Base-by-base conservation (phyloP, 805 yeast species). In the Suhomyces pyralidae region DNA sequence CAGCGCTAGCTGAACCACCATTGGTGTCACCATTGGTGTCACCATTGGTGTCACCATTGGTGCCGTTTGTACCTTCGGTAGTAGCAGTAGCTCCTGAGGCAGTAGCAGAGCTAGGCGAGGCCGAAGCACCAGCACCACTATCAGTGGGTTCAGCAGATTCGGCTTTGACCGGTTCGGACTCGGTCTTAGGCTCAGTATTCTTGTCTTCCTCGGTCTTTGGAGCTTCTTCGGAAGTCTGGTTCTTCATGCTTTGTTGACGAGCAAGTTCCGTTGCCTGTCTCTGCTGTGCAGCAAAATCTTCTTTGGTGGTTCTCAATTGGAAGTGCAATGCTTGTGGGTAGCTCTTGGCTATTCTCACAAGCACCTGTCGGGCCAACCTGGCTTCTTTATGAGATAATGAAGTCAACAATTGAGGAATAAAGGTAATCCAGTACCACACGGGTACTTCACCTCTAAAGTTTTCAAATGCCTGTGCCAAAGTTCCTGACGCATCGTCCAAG, bases 381-480 rank as follows among this genome's bases (percentile, higher is more conserved):
- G 97, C 98, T 66, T 94, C 98, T 60, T 84, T 87, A 60, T 91
- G 96, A 1, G 97, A 89, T 55, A 94, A 76, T 0, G 97, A 86
- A 0, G 97, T 86, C 59, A 94, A 76, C 54, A 94, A 76, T 69
- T 96, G 99, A 2, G 99, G 99, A 59, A 94, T 91, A 63, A 88
- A 94, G 0, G 98, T 90, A 45, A 94, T 90, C 98, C 98, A 94
- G 68, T 93, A 93, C 99, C 99, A 94, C 2, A 93, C 97, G 4
- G 99, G 99, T 42, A 90, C 90, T 58, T 96, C 99, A 19, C 98
- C 97, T 56, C 92, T 82, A 67, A 90, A 94, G 48, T 88, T 84
- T 51, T 91, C 97, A 69, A 93, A 93, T 0, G 97, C 96, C 55
- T 84, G 84, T 0, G 96, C 83, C 46, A 94, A 76, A 0, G 91